Evolutionary conservation across 805 yeast species (phyloP).

Genomic region (Metschnikowia lochheadii): DNA sequence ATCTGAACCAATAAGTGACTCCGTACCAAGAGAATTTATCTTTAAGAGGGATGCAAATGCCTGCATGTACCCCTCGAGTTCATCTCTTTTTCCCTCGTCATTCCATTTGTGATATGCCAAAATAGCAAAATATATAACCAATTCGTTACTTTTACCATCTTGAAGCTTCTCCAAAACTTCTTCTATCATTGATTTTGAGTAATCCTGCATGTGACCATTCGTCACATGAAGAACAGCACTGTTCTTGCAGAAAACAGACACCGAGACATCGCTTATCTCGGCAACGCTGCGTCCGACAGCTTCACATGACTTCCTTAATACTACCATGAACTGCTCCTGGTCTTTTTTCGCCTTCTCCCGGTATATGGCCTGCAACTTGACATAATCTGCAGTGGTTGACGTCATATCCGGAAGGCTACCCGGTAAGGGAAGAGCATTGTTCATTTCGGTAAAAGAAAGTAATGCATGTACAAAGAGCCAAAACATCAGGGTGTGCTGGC

Average conservation of each 20-base stretch:
- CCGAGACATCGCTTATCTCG: constrained; percentile 31
- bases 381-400: constrained; percentile 61
- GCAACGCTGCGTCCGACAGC: constrained; percentile 24
- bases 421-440: constrained; percentile 56
- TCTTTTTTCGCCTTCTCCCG: constrained; percentile 52
- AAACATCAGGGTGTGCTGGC: constrained; percentile 37
- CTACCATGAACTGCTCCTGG: constrained; percentile 32
- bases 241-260: constrained; percentile 58
- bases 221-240: constrained; percentile 49
- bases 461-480: constrained; percentile 64
- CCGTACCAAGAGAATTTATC: background rate
- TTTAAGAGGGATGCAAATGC: constrained; percentile 20
- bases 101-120: constrained; percentile 28
- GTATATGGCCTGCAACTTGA: constrained; percentile 56
- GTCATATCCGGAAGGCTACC: constrained; percentile 89
- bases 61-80: constrained; percentile 17
- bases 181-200: constrained; percentile 1
- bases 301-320: constrained; percentile 25
- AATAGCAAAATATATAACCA: constrained; percentile 43
- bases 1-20: constrained; percentile 1
- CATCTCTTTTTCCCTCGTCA: constrained; percentile 21
- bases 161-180: constrained; percentile 1
- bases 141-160: constrained; percentile 3
- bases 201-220: constrained; percentile 34
- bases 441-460: constrained; percentile 39